Evolutionary conservation across 768 basidiomycete genomes (phyloP), one percentile per base, ranked within the genome.

Genomic region (Holtermanniella nyarrowii): DNA sequence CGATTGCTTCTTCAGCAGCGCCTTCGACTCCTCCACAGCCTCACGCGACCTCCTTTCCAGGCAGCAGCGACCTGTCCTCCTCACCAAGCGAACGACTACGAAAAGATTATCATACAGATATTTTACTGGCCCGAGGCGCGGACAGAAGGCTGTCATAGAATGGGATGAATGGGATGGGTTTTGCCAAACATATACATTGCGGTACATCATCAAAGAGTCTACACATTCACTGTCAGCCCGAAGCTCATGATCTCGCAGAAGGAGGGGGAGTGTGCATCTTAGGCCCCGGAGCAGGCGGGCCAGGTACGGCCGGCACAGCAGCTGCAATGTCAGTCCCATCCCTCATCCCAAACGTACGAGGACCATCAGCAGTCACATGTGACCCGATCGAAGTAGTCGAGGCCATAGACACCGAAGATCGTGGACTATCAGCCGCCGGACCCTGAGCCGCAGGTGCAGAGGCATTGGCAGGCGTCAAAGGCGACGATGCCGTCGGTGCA

Each of bases 251-350:
- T 7, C 16, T 7, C 7, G 31, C 31, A 7, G 31, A 7, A 37
- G 7, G 31, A 7, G 31, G 31, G 10, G 31, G 31, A 7, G 31
- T 7, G 16, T 37, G 31, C 7, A 37, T 7, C 26, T 54, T 65
- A 4, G 63, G 61, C 48, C 63, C 63, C 18, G 61, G 51, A 0
- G 55, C 61, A 31, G 63, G 63, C 22, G 63, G 60, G n/a, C 63
- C 63, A 22, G 63, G 60, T 2, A 55, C 57, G 23, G 63, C 62
- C 4, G 50, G 21, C 2, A 42, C 43, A 12, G 57, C 52, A 42
- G 59, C 62, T 64, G 24, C 18, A 12, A 25, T 7, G 46, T 26
- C 18, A 24, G 20, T 42, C 18, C 42, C 12, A 5, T 25, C 12
- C 13, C 11, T 42, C 47, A 48, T 21, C 46, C 26, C 48, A 3